These are phyloP conservation scores for Apiospora phragmitis DNA, from an alignment of 2,329 filamentous ascomycete genomes.

Conservation along the genomic window DNA sequence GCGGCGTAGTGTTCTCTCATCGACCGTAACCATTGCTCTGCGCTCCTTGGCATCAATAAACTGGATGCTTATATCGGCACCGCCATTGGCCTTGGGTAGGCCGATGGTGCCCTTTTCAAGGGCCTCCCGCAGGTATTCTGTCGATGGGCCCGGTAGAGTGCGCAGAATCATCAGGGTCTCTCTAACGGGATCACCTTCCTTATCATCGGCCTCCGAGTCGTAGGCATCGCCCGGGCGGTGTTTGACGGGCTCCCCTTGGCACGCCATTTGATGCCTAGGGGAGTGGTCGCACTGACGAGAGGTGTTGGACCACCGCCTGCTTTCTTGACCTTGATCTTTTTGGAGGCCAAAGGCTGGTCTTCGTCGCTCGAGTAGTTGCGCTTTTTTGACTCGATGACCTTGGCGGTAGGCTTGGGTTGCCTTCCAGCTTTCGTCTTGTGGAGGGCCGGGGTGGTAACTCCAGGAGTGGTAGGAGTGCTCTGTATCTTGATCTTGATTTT, in stretches of 20 bases:
- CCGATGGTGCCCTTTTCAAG: constrained; percentile 80
- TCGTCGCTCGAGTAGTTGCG: constrained; percentile 56
- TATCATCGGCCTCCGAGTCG: constrained; percentile 92
- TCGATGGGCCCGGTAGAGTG: constrained; percentile 83
- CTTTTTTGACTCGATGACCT: constrained; percentile 61
- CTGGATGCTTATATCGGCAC: constrained; percentile 77
- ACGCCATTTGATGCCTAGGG: constrained; percentile 55
- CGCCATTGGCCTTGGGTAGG: constrained; percentile 59
- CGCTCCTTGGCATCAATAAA: constrained; percentile 76
- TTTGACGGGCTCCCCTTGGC: constrained; percentile 65
- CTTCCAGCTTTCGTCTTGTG: constrained; percentile 61
- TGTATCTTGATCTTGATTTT: constrained; percentile 43
- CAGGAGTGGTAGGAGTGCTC: constrained; percentile 31
- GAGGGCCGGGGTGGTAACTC: constrained; percentile 24
- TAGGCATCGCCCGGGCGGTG: constrained; percentile 85
- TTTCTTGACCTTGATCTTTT: constrained; percentile 55
- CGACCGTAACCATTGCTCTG: constrained; percentile 71
- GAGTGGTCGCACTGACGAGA: constrained; percentile 34
- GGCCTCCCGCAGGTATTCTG: constrained; percentile 76
- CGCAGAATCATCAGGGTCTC: constrained; percentile 89
- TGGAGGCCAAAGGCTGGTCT: constrained; percentile 38
- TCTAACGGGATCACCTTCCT: constrained; percentile 81
- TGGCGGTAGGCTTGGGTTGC: constrained; percentile 59
- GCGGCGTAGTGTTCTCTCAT: constrained; percentile 73
- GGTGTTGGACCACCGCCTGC: constrained; percentile 27